Evolutionary conservation across 2,329 filamentous ascomycete species (phyloP).

Genomic region (Coleophoma cylindrospora): DNA sequence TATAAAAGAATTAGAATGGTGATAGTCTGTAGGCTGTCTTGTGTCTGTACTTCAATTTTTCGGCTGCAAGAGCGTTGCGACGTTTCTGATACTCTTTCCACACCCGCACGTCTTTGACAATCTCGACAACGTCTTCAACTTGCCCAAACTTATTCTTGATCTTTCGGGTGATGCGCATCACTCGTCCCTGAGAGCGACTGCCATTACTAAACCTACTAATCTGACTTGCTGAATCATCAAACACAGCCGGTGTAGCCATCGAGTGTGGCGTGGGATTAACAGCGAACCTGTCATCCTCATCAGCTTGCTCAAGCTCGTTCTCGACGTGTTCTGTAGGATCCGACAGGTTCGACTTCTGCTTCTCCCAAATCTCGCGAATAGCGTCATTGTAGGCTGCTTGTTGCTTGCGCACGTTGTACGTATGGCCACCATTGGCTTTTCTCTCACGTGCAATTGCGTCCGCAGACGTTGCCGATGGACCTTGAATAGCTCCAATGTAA

Average conservation of each 20-base stretch:
- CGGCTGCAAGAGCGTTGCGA: conserved; percentile 37
- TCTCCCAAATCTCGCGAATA: conserved; percentile 88
- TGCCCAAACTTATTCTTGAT: conserved; percentile 60
- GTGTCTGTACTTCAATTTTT: conserved; percentile 60
- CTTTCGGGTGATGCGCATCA: conserved; percentile 69
- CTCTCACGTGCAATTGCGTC: conserved; percentile 78
- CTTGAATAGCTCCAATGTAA: conserved; percentile 75
- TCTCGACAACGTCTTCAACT: conserved; percentile 50
- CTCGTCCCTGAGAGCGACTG: conserved; percentile 58
- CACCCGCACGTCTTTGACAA: conserved; percentile 75
- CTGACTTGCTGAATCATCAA: conserved; percentile 77
- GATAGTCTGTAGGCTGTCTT: background rate
- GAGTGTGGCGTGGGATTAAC: conserved; percentile 58
- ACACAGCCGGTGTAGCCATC: conserved; percentile 53
- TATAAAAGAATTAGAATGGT: conserved; percentile 23
- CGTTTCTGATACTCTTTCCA: conserved; percentile 85
- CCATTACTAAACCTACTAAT: conserved; percentile 67
- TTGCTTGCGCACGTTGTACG: conserved; percentile 95
- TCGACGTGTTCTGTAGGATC: conserved; percentile 66
- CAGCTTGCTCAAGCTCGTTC: conserved; percentile 35
- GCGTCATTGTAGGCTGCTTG: conserved; percentile 88
- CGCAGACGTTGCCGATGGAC: conserved; percentile 61
- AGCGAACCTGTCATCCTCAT: conserved; percentile 50
- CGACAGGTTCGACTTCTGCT: conserved; percentile 74
- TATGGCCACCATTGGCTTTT: conserved; percentile 86